Percentiles rank a stretch among this genome's conserved stretches.
Conservation (phyloP, 2,329 filamentous ascomycete genomes). For the Leptographium flavum region DNA sequence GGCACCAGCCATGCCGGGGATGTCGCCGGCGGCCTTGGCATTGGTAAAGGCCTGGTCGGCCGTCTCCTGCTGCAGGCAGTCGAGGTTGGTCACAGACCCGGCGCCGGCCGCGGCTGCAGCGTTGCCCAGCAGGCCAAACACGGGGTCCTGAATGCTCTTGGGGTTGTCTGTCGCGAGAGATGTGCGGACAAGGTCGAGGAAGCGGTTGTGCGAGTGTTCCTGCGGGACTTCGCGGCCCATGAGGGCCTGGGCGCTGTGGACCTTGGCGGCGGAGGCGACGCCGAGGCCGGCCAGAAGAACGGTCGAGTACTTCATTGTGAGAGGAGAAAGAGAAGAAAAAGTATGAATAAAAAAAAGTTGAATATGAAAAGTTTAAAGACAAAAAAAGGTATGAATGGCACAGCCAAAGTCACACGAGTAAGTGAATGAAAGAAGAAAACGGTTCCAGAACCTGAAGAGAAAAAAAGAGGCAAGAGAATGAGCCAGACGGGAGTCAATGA, state of each 20-base stretch:
- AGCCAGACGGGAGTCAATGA: background rate
- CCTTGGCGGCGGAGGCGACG: conserved; percentile 8
- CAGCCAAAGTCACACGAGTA: background rate
- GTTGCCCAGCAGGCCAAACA: conserved; percentile 36
- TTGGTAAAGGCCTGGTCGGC: conserved; percentile 49
- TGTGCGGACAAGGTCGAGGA: conserved; percentile 23
- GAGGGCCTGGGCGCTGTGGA: background rate
- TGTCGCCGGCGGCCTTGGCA: conserved; percentile 38
- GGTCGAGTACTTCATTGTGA: conserved; percentile 2
- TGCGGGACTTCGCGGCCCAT: conserved; percentile 33
- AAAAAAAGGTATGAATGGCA: background rate
- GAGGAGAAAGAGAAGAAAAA: background rate
- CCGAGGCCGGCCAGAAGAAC: conserved; percentile 5
- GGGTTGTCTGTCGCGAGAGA: conserved; percentile 32
- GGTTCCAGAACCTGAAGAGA: no score
- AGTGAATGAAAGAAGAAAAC: background rate
- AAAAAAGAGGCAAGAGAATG: conserved; percentile 3
- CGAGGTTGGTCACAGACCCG: conserved; percentile 25
- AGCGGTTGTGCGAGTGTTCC: conserved; percentile 33
- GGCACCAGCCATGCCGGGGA: conserved; percentile 36
- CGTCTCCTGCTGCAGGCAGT: conserved; percentile 43
- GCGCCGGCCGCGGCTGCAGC: conserved; percentile 20
- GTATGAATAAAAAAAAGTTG: background rate
- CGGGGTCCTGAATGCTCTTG: conserved; percentile 27
- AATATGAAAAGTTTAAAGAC: background rate